A percentile compares a stretch with the other conserved stretches of the same genome.
Conservation (phyloP, 2,329 filamentous ascomycete species). For the Fusarium napiforme region DNA sequence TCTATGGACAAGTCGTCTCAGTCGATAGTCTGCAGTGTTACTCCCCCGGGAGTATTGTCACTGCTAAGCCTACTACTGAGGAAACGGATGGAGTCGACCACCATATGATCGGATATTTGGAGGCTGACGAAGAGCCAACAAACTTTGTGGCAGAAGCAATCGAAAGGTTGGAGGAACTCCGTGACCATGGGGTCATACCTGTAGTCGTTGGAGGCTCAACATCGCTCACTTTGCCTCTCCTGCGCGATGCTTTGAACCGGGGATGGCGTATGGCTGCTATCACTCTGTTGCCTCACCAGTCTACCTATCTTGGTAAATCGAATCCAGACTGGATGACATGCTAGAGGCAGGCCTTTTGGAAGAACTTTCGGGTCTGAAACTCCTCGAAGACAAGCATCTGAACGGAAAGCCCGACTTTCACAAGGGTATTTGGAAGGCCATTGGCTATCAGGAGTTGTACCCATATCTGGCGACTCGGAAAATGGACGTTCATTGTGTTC, state of each 20-base stretch:
- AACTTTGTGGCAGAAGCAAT: neutral
- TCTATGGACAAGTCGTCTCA: neutral
- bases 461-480: neutral
- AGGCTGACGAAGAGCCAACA: neutral
- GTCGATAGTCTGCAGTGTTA: neutral
- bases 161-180: neutral
- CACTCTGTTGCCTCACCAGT: neutral
- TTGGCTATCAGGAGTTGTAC: neutral
- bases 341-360: neutral
- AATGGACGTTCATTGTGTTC: fast-evolving
- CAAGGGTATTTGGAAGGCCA: neutral
- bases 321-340: neutral
- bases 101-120: neutral
- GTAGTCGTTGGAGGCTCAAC: neutral
- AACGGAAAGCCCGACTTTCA: neutral
- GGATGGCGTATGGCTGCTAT: neutral
- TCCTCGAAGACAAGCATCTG: neutral
- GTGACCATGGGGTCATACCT: neutral
- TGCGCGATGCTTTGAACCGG: neutral
- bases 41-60: neutral
- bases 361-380: neutral
- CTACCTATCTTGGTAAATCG: neutral
- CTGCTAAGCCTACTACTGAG: neutral
- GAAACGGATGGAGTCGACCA: neutral
- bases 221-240: neutral